These are phyloP conservation scores for Mycena citricolor DNA, from an alignment of 1,284 basidiomycete genomes.

Conservation along the genomic window DNA sequence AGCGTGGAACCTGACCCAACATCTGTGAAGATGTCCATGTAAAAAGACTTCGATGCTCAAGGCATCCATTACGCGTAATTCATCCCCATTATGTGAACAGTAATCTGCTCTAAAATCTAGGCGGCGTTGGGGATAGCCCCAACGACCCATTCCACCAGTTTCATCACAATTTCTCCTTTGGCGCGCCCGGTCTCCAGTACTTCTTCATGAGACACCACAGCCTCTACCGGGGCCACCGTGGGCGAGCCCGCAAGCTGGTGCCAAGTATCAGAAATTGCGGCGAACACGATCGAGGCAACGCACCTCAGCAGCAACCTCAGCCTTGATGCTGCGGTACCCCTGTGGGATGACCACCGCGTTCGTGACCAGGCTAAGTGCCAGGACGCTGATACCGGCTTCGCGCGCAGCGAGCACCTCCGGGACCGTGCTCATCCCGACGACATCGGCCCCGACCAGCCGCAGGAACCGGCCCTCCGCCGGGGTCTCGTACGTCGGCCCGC, in stretches of 20 bases:
- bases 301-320: constrained; percentile 76
- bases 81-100: too few relatives aligned
- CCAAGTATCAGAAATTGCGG: constrained; percentile 2
- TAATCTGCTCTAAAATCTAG: too few relatives aligned
- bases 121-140: constrained; percentile 28
- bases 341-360: constrained; percentile 79
- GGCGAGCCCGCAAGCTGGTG: constrained; percentile 60
- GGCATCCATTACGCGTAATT: too few relatives aligned
- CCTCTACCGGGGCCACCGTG: constrained; percentile 39
- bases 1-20: too few relatives aligned
- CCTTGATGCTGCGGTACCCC: constrained; percentile 65
- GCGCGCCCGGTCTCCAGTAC: constrained; percentile 69
- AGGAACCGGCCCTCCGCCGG: constrained; percentile 79
- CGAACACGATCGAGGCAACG: constrained; percentile 20
- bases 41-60: too few relatives aligned
- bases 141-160: constrained; percentile 63
- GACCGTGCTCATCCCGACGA: constrained; percentile 90
- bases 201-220: constrained; percentile 78
- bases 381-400: constrained; percentile 70
- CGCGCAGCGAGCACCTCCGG: constrained; percentile 83
- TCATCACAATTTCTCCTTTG: constrained; percentile 71
- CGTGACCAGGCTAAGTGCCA: constrained; percentile 80
- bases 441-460: constrained; percentile 71
- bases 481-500: constrained; percentile 83
- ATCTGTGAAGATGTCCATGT: too few relatives aligned